These are phyloP conservation scores for Verticillium nubilum DNA, from an alignment of 2,329 filamentous ascomycete species.

Conservation along the genomic window DNA sequence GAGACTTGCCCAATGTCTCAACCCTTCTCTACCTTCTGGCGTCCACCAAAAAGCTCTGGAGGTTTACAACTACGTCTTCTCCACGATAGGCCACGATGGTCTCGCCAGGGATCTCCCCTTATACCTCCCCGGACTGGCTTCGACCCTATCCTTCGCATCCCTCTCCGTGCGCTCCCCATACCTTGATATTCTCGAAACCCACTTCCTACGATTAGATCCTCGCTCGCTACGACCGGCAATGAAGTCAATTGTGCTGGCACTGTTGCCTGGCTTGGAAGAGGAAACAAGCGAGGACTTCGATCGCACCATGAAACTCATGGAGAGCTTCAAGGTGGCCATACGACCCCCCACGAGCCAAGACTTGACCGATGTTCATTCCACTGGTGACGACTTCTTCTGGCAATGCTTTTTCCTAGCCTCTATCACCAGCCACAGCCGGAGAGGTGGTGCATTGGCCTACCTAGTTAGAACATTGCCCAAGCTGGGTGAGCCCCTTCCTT, in stretches of 20 bases:
- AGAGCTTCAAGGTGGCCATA: constrained; percentile 68
- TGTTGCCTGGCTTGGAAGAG: constrained; percentile 88
- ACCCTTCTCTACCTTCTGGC: constrained; percentile 86
- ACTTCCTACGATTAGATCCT: constrained; percentile 69
- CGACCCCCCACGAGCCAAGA: constrained; percentile 46
- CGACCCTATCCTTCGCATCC: constrained; percentile 90
- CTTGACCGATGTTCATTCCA: constrained; percentile 47
- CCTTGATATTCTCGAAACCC: constrained; percentile 74
- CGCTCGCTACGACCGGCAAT: constrained; percentile 75
- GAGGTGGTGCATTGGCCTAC: constrained; percentile 84
- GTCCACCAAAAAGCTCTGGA: constrained; percentile 97
- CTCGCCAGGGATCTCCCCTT: constrained; percentile 77
- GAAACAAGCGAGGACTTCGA: constrained; percentile 98
- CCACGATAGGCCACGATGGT: constrained; percentile 73
- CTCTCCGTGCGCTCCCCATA: constrained; percentile 84
- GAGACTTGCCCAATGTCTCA: constrained; percentile 89
- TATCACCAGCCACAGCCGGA: constrained; percentile 80
- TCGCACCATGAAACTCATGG: constrained; percentile 70
- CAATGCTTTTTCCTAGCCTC: constrained; percentile 93
- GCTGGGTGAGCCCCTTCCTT: constrained; percentile 42
- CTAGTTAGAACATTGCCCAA: constrained; percentile 73
- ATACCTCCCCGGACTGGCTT: constrained; percentile 83
- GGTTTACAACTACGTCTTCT: constrained; percentile 86
- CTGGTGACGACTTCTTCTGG: constrained; percentile 88
- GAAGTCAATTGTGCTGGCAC: constrained; percentile 82